Evolutionary conservation across 345 rosid genomes (phyloP).

Genomic region (Tarenaya hassleriana): DNA sequence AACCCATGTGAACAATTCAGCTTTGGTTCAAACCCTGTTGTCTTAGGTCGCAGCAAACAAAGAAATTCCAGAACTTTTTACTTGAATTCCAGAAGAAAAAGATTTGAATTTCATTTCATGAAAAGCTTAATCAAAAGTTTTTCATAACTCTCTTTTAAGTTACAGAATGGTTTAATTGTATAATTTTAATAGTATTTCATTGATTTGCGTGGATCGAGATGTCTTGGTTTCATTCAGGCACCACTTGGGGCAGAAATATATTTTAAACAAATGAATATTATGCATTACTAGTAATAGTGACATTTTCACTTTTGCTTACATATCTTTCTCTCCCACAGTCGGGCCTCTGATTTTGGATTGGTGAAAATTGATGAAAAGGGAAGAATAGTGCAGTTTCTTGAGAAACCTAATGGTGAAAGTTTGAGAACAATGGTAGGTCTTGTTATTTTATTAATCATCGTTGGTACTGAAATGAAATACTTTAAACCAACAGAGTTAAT

Average conservation of each 20-base stretch:
- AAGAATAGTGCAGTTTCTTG: conserved; percentile 50
- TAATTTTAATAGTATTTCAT: too few relatives aligned
- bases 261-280: background rate
- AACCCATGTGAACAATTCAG: too few relatives aligned
- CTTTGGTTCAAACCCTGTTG: too few relatives aligned
- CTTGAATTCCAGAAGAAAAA: too few relatives aligned
- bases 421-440: conserved; percentile 62
- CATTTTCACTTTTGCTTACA: background rate
- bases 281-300: background rate
- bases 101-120: too few relatives aligned
- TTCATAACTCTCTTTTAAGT: too few relatives aligned
- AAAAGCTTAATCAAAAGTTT: background rate
- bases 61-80: background rate
- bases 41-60: too few relatives aligned
- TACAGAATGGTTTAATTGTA: too few relatives aligned
- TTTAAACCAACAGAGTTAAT: background rate
- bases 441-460: conserved; percentile 3
- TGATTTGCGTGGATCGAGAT: background rate
- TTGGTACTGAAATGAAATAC: background rate
- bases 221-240: too few relatives aligned
- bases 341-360: conserved; percentile 72
- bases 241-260: too few relatives aligned
- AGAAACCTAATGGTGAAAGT: conserved; percentile 64
- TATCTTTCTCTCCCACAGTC: conserved; percentile 36
- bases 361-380: conserved; percentile 68